These are phyloP conservation scores for Phyllosticta citrichinensis DNA, from an alignment of 2,329 filamentous ascomycete species.

Conservation along the genomic window DNA sequence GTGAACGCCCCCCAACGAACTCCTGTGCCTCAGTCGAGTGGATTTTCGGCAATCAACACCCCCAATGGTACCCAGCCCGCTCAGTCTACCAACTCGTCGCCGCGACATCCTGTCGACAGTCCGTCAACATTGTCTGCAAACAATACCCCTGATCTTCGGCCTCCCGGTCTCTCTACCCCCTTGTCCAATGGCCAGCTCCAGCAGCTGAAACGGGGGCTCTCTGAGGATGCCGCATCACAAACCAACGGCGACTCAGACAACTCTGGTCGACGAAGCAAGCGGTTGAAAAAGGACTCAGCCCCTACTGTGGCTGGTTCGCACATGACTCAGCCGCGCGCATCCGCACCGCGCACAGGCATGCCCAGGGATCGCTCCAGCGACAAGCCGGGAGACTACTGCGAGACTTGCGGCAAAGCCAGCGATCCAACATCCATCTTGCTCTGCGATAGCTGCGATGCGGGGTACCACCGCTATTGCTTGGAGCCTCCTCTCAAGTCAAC, in stretches of 20 bases:
- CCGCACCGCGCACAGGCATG: constrained; percentile 45
- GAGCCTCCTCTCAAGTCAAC: constrained; percentile 72
- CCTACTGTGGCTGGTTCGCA: constrained; percentile 92
- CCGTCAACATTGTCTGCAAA: constrained; percentile 51
- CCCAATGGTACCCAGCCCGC: constrained; percentile 43
- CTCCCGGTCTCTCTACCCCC: constrained; percentile 33
- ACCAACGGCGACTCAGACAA: constrained; percentile 47
- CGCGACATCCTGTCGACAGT: constrained; percentile 50
- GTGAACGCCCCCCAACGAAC: constrained; percentile 43
- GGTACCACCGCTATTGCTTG: constrained; percentile 78
- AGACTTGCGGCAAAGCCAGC: constrained; percentile 73
- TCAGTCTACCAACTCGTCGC: constrained; percentile 46
- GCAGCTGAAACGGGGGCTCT: constrained; percentile 65
- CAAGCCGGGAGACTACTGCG: constrained; percentile 58
- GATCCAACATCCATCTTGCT: constrained; percentile 60
- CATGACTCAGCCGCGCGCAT: constrained; percentile 87
- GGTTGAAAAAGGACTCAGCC: constrained; percentile 66
- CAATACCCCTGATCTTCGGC: constrained; percentile 54
- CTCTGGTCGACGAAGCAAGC: constrained; percentile 68
- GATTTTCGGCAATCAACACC: constrained; percentile 51
- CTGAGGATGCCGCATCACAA: constrained; percentile 43
- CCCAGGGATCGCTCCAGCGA: constrained; percentile 41
- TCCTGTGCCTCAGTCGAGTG: constrained; percentile 17
- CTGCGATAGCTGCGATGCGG: constrained; percentile 87
- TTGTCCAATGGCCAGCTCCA: constrained; percentile 46